phyloP scores from a whole-genome alignment of 2,329 filamentous ascomycete species.

The Paecilomyces sp. region DNA sequence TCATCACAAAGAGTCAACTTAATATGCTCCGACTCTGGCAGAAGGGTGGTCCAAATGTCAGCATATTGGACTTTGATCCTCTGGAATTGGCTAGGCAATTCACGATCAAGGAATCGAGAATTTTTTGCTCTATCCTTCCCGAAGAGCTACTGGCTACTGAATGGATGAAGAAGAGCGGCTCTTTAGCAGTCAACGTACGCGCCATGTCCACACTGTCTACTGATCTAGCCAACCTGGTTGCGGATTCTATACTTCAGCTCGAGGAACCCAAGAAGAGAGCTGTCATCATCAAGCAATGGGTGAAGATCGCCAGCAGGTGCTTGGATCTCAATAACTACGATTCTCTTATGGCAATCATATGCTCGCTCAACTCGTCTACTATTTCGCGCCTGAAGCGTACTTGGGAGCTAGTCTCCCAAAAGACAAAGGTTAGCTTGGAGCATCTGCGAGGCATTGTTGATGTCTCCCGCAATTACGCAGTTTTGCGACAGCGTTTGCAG shows the following conservation, averaged over 20 bases:
- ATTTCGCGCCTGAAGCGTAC: constrained; percentile 82
- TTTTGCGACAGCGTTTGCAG: constrained; percentile 73
- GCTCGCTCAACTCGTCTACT: constrained; percentile 84
- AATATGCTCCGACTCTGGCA: constrained; percentile 68
- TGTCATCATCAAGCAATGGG: constrained; percentile 90
- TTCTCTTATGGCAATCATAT: constrained; percentile 93
- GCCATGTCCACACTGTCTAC: constrained; percentile 91
- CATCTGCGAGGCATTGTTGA: constrained; percentile 79
- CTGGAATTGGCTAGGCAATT: constrained; percentile 86
- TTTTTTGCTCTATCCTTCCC: constrained; percentile 86
- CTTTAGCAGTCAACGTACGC: constrained; percentile 78
- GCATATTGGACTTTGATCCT: constrained; percentile 83
- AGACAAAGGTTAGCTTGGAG: constrained; percentile 73
- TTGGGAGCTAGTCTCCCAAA: constrained; percentile 81
- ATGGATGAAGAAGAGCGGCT: constrained; percentile 84
- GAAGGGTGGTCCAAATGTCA: constrained; percentile 60
- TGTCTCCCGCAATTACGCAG: constrained; percentile 82
- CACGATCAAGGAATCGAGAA: constrained; percentile 81
- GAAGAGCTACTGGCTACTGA: constrained; percentile 87
- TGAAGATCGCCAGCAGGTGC: constrained; percentile 84
- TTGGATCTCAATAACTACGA: constrained; percentile 93
- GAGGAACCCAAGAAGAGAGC: constrained; percentile 92
- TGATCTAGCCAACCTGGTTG: constrained; percentile 84
- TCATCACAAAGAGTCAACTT: constrained; percentile 69
- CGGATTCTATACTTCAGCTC: constrained; percentile 81